phyloP scores from a whole-genome alignment of 352 stramenopile genomes.

The Plasmopara halstedii region DNA sequence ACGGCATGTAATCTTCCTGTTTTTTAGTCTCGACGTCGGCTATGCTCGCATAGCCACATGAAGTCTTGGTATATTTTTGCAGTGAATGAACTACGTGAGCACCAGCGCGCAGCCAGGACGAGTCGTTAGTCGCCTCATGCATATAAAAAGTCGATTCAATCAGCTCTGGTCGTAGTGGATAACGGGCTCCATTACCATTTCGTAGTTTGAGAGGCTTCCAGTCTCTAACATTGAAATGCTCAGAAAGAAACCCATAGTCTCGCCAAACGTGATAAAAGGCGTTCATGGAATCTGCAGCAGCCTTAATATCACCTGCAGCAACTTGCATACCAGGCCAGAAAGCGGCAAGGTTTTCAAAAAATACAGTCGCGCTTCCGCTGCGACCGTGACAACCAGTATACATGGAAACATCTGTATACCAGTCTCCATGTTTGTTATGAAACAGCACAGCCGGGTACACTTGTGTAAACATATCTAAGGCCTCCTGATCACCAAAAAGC shows the following conservation, averaged over 20 bases:
- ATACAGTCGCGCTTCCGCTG: constrained; percentile 24
- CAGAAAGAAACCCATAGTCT: constrained; percentile 93
- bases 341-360: constrained; percentile 87
- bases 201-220: constrained; percentile 60
- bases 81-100: constrained; percentile 80
- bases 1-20: constrained; percentile 97
- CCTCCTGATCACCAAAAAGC: constrained; percentile 89
- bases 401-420: constrained; percentile 83
- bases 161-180: constrained; percentile 96
- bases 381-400: constrained; percentile 54
- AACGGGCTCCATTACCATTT: constrained; percentile 42
- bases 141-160: constrained; percentile 97
- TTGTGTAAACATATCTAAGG: constrained; percentile 88
- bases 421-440: constrained; percentile 77
- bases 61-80: constrained; percentile 86
- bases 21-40: constrained; percentile 77
- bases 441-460: constrained; percentile 60
- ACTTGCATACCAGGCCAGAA: constrained; percentile 97
- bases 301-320: constrained; percentile 85
- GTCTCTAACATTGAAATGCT: constrained; percentile 91
- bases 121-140: constrained; percentile 85
- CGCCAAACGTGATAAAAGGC: constrained; percentile 93
- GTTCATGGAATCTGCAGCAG: constrained; percentile 86
- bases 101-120: constrained; percentile 72
- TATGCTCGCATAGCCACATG: constrained; percentile 91